A percentile compares a stretch with the other conserved stretches of the same genome.
Conservation (phyloP, 1,284 basidiomycete genomes). For the Ganoderma meredithae region DNA sequence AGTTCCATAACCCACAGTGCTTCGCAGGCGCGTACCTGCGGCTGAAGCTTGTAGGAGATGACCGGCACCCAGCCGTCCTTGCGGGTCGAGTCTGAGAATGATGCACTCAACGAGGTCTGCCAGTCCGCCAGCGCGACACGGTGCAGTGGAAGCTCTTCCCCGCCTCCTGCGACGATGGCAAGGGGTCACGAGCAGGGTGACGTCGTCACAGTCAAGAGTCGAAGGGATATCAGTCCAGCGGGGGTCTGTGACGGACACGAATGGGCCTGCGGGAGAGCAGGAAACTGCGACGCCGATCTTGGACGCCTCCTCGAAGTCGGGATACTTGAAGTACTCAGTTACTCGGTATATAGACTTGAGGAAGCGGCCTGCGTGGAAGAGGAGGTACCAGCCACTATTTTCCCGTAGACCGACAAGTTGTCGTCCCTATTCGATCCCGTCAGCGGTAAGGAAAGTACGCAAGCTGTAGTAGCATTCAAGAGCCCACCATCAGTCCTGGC, state of each 20-base stretch:
- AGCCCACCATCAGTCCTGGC: conserved; percentile 24
- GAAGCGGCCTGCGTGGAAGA: conserved; percentile 22
- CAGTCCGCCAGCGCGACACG: conserved; percentile 8
- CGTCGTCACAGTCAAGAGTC: conserved; percentile 18
- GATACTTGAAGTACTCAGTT: conserved; percentile 24
- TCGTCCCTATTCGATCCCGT: not conserved
- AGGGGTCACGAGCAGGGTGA: conserved; percentile 22
- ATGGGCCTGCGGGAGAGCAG: conserved; percentile 17
- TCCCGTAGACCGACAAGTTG: conserved; percentile 7
- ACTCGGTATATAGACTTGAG: conserved; percentile 14
- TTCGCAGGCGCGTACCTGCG: conserved; percentile 12
- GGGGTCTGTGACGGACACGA: conserved; percentile 17
- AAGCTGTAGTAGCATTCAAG: conserved; percentile 21
- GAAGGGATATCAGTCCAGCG: conserved; percentile 24
- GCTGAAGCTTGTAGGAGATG: conserved; percentile 20
- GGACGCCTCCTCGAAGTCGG: conserved; percentile 23
- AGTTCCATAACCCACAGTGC: not conserved
- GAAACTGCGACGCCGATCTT: conserved; percentile 24
- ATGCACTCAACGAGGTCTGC: conserved; percentile 15
- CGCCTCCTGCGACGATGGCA: conserved; percentile 11
- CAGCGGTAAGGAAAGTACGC: not conserved
- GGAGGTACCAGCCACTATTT: conserved; percentile 19
- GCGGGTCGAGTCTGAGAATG: conserved; percentile 19
- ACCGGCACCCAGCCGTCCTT: conserved; percentile 24
- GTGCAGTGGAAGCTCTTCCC: conserved; percentile 19